Evolutionary conservation across 2,329 filamentous ascomycete genomes (phyloP).

Genomic region (Trichophyton mentagrophytes): DNA sequence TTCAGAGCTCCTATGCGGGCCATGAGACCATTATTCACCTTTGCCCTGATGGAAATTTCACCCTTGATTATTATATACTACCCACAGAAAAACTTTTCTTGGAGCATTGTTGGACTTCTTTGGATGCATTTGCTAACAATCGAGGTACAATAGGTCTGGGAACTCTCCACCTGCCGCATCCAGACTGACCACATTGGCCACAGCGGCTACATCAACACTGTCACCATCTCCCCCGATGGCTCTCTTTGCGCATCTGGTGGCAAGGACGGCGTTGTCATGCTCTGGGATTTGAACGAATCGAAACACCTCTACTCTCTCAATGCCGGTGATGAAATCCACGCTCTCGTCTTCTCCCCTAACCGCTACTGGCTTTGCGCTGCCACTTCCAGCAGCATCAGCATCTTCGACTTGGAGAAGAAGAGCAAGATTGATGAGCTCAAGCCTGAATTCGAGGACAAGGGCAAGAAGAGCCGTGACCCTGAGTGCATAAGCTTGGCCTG

Average conservation of each 20-base stretch:
- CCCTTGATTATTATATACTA: slow-evolving; percentile 4
- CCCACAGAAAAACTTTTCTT: not conserved
- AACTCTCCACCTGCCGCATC: slow-evolving; percentile 97
- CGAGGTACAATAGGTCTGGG: slow-evolving; percentile 64
- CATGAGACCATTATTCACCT: slow-evolving; percentile 97
- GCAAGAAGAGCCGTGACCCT: slow-evolving; percentile 98
- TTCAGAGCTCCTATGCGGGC: slow-evolving; percentile 83
- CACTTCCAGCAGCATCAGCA: slow-evolving; percentile 95
- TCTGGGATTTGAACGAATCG: slow-evolving; percentile 99
- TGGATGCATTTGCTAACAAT: not conserved
- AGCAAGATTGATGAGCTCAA: slow-evolving; percentile 99
- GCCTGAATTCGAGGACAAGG: slow-evolving; percentile 88
- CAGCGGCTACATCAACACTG: slow-evolving; percentile 99
- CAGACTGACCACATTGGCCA: slow-evolving; percentile 99
- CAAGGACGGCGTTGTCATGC: slow-evolving; percentile 99
- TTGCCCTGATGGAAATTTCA: slow-evolving; percentile 29
- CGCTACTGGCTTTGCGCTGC: slow-evolving; percentile 99
- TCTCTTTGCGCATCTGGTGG: slow-evolving; percentile 98
- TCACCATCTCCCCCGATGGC: slow-evolving; percentile 98
- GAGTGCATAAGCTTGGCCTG: slow-evolving; percentile 97
- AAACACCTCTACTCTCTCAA: slow-evolving; percentile 99
- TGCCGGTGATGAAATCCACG: slow-evolving; percentile 99
- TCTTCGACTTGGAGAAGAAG: slow-evolving; percentile 99
- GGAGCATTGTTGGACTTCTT: not conserved
- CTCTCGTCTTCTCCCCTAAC: slow-evolving; percentile 99